These are phyloP conservation scores for Eruca vesicaria DNA, from an alignment of 441 rosid genomes.

Conservation along the genomic window DNA sequence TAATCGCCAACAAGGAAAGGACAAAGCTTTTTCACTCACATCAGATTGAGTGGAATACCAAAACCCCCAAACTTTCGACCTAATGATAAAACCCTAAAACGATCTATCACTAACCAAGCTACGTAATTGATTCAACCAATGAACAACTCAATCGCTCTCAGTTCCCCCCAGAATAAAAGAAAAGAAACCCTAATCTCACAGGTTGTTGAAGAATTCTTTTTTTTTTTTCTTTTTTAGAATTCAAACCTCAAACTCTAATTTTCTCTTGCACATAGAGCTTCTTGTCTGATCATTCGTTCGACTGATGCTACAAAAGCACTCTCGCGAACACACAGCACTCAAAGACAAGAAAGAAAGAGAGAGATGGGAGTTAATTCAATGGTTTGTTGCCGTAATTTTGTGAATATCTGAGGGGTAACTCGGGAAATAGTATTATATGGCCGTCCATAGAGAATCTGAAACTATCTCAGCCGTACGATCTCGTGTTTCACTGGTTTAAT, in stretches of 20 bases:
- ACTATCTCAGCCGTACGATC: constrained; percentile 24
- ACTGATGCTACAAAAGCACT: constrained; percentile 14
- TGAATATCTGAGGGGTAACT: constrained; percentile 41
- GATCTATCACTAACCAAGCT: constrained; percentile 19
- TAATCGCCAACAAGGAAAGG: constrained; percentile 15
- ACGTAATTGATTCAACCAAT: no score
- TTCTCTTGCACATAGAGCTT: constrained; percentile 18
- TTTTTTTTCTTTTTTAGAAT: neutral
- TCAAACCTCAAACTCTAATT: neutral
- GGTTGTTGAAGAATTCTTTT: neutral
- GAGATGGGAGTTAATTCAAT: neutral
- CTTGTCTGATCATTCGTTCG: constrained; percentile 19
- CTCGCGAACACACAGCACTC: constrained; percentile 5
- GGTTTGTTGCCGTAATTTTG: constrained; percentile 29
- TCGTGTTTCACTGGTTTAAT: neutral
- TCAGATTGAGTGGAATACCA: constrained; percentile 26
- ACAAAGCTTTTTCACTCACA: constrained; percentile 38
- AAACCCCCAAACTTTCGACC: constrained; percentile 4
- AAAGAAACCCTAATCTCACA: constrained; percentile 34
- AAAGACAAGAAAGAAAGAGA: neutral
- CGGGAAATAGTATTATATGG: constrained; percentile 17
- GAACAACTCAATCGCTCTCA: constrained; percentile 16
- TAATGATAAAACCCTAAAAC: constrained; percentile 29
- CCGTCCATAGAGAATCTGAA: constrained; percentile 7
- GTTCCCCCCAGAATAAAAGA: neutral